Evolutionary conservation across 495 filamentous ascomycete genomes (phyloP), one percentile per base, ranked within the genome.

Genomic region (Baudoinia panamericana): DNA sequence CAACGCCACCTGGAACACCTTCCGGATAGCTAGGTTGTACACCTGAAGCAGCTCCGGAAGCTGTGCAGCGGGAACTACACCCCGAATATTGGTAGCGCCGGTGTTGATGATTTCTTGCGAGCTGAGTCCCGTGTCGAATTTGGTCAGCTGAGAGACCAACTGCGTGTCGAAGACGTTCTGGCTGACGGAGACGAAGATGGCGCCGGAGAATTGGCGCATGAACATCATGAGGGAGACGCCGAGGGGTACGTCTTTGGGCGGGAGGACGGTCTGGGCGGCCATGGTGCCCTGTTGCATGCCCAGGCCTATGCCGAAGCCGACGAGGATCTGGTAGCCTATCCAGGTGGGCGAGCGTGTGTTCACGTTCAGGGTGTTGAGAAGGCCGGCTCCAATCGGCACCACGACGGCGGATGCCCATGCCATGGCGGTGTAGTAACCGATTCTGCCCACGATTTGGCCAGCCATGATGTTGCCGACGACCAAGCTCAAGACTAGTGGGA

Each of bases 381-480:
- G 65, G 0, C 83, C 86, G 2, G 68, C 72, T 15, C 82, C 85
- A 49, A 87, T 62, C 5, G 79, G 54, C 30, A 67, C 58, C 18
- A 92, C 33, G 23, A 76, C 58, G 4, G 75, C 61, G 0, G 72
- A 68, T 17, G 65, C 37, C 35, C 82, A 65, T 67, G 88, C 77
- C 52, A 77, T 81, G 0, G 82, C 82, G 0, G 75, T 71, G 61
- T 87, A 87, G 59, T 88, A 84, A 3, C 85, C 84, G 27, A 75
- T 55, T 0, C 41, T 30, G 12, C 62, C 50, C 1, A 75, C 75
- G 38, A 84, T 71, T 5, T 68, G 45, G 2, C 57, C 62, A n/a
- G 86, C 84, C 0, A 69, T 59, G 1, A 75, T 16, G 11, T 92
- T 65, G 2, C 74, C 73, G 27, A 68, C 52, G 15, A 43, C 41